Conservation (phyloP, 2,329 filamentous ascomycete genomes). For the Aspergillus ochraceoroseus region DNA sequence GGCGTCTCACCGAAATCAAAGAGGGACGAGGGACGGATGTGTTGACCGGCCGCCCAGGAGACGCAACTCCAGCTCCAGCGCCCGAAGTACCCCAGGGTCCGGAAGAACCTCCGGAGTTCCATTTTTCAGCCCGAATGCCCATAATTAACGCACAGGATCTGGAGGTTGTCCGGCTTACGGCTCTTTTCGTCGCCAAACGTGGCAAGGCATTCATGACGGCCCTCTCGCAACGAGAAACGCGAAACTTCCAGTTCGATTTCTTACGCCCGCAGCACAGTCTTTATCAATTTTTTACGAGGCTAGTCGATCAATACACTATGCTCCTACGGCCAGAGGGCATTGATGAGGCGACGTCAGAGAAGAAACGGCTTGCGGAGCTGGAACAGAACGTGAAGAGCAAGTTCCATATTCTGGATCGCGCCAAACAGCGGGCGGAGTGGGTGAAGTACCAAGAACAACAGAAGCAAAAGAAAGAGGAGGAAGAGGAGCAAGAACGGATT, state of each 20-base stretch:
- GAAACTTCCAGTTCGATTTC: constrained; percentile 95
- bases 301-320: constrained; percentile 89
- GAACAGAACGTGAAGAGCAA: constrained; percentile 72
- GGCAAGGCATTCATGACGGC: constrained; percentile 88
- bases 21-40: constrained; percentile 76
- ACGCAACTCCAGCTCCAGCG: constrained; percentile 51
- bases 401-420: constrained; percentile 71
- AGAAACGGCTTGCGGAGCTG: constrained; percentile 67
- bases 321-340: constrained; percentile 65
- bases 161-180: constrained; percentile 67
- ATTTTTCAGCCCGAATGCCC: constrained; percentile 94
- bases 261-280: constrained; percentile 91
- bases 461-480: constrained; percentile 82
- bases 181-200: constrained; percentile 87
- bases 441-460: constrained; percentile 77
- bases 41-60: constrained; percentile 67
- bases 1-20: constrained; percentile 81
- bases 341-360: constrained; percentile 65
- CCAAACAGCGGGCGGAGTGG: constrained; percentile 83
- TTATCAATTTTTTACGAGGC: constrained; percentile 88
- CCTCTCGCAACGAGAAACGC: constrained; percentile 78
- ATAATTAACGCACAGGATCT: constrained; percentile 94
- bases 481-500: constrained; percentile 73
- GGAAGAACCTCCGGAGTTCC: constrained; percentile 76
- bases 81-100: constrained; percentile 72